Evolutionary conservation across 2,329 filamentous ascomycete species (phyloP), one percentile per base, ranked within the genome.

Genomic region (Hypoxylon sp.): DNA sequence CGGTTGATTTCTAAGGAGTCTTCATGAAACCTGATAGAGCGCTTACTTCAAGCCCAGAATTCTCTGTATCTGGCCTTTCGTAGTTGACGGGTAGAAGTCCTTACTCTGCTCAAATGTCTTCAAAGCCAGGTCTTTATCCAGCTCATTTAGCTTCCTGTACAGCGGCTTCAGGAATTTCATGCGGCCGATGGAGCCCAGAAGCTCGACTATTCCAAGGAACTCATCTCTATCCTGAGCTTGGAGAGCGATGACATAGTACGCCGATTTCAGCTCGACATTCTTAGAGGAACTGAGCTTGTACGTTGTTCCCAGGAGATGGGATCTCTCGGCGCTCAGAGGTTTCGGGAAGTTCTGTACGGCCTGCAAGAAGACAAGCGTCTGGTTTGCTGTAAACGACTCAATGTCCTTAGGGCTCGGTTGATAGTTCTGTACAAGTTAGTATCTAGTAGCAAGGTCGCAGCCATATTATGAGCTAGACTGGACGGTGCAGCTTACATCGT

Each of bases 141-240:
- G 88, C 78, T 90, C 89, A 75, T 91, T 90, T 72, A 99, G 82
- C 53, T 88, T 86, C 67, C 91, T 87, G 82, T 91, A 98, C 76
- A 98, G 81, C 21, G 95, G 93, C 51, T 95, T 86, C 65, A 98
- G 95, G 80, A 95, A 98, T 86, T 98, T 98, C 96, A 99, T 98
- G 63, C 96, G 85, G 11, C 96, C 96, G 23, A 98, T 94, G 57
- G 86, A 85, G 32, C 93, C 92, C 41, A 98, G 83, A 60, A 98
- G 83, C 64, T 92, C 88, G 1, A 91, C 89, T 0, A 93, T 89
- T 1, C 90, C 90, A 65, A 88, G 78, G 75, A 95, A 93, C 38
- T 91, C 87, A 63, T 84, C 87, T 56, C 85, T 80, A 74, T 94
- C 92, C 63, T 89, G 87, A 11, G 93, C 91, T 74, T 88, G 88